Evolutionary conservation across 2,329 filamentous ascomycete species (phyloP).

Genomic region (Paraphoma sp.): DNA sequence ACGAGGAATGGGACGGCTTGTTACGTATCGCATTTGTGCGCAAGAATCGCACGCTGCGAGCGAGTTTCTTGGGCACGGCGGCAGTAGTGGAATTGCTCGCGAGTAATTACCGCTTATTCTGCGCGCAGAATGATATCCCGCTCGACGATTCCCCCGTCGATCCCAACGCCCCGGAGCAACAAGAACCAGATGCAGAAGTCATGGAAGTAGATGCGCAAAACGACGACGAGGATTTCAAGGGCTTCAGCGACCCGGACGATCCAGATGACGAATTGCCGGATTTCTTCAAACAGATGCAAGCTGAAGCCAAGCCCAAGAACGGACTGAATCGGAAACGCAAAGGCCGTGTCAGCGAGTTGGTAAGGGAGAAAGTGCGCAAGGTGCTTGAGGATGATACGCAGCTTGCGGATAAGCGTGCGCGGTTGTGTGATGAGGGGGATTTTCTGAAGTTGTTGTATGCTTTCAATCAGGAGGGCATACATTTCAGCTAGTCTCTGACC

Average conservation of each 20-base stretch:
- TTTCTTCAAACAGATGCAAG: slow-evolving; percentile 75
- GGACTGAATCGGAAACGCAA: slow-evolving; percentile 72
- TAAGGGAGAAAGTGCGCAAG: slow-evolving; percentile 85
- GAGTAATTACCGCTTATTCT: slow-evolving; percentile 88
- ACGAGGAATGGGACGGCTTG: slow-evolving; percentile 94
- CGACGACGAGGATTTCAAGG: slow-evolving; percentile 53
- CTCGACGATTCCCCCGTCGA: slow-evolving; percentile 68
- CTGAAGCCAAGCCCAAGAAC: slow-evolving; percentile 54
- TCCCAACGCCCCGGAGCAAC: slow-evolving; percentile 21
- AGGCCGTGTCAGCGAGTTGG: slow-evolving; percentile 79
- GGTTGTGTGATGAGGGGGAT: slow-evolving; percentile 91
- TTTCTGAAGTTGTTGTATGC: slow-evolving; percentile 82
- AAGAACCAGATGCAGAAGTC: slow-evolving; percentile 47
- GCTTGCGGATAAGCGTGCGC: slow-evolving; percentile 79
- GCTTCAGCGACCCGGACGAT: slow-evolving; percentile 62
- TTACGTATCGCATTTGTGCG: slow-evolving; percentile 81
- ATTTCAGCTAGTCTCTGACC: slow-evolving; percentile 69
- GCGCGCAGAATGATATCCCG: slow-evolving; percentile 81
- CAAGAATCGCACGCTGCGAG: slow-evolving; percentile 89
- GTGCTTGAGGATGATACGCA: slow-evolving; percentile 83
- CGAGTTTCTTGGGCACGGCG: slow-evolving; percentile 79
- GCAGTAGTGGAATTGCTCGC: slow-evolving; percentile 85
- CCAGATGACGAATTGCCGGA: slow-evolving; percentile 76
- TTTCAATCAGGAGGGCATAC: slow-evolving; percentile 91
- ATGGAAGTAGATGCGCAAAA: slow-evolving; percentile 51